Evolutionary conservation across 371 early-diverging fungal species (phyloP).

Genomic region (Mycotypha africana): DNA sequence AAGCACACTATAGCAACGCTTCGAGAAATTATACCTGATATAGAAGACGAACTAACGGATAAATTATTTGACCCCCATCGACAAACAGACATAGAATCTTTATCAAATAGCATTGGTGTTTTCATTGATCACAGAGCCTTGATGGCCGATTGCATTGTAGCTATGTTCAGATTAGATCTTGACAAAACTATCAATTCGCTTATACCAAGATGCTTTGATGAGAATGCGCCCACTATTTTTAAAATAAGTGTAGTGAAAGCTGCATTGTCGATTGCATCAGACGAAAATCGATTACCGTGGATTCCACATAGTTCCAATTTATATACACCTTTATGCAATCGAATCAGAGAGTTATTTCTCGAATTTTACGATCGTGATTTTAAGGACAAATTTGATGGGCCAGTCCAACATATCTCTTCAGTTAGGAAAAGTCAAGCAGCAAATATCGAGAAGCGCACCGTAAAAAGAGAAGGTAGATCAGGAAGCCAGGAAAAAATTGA

Average conservation of each 20-base stretch:
- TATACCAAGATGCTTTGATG: conserved; percentile 53
- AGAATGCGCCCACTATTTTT: conserved; percentile 50
- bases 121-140: conserved; percentile 42
- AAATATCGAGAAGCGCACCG: conserved; percentile 12
- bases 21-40: conserved; percentile 53
- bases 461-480: conserved; percentile 24
- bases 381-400: conserved; percentile 8
- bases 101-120: conserved; percentile 35
- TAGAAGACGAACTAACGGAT: conserved; percentile 66
- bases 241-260: conserved; percentile 65
- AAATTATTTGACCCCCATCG: conserved; percentile 49
- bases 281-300: conserved; percentile 58
- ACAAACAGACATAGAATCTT: conserved; percentile 30
- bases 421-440: conserved; percentile 2
- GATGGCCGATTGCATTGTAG: conserved; percentile 63
- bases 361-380: conserved; percentile 35
- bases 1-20: conserved; percentile 53
- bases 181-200: conserved; percentile 50
- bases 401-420: neutral
- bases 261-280: conserved; percentile 60
- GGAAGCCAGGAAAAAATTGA: conserved; percentile 52
- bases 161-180: conserved; percentile 63
- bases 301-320: conserved; percentile 56
- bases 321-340: conserved; percentile 53
- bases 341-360: conserved; percentile 57